phyloP scores from a whole-genome alignment of 257 asterid species.

The Linaria vulgaris region DNA sequence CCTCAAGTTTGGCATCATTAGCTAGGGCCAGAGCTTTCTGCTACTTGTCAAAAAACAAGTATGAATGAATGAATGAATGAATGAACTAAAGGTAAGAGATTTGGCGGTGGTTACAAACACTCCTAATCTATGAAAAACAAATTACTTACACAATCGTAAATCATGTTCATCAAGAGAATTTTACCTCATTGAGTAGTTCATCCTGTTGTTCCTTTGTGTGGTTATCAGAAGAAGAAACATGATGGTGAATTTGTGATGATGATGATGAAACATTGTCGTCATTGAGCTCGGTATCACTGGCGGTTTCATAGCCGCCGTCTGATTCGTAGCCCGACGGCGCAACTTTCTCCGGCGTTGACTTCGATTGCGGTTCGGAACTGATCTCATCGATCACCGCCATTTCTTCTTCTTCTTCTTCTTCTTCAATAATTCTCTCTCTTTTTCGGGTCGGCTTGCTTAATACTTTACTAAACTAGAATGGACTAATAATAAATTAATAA shows the following conservation, averaged over 20 bases:
- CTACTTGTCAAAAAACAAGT: conserved; percentile 47
- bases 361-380: conserved; percentile 31
- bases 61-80: too few relatives aligned
- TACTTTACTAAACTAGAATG: too few relatives aligned
- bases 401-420: not conserved
- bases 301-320: conserved; percentile 96
- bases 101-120: too few relatives aligned
- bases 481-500: too few relatives aligned
- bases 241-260: conserved; percentile 29
- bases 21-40: conserved; percentile 68
- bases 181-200: conserved; percentile 43
- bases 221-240: conserved; percentile 13
- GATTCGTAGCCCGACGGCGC: conserved; percentile 48
- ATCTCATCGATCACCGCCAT: conserved; percentile 22
- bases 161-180: conserved; percentile 2
- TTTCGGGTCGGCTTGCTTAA: too few relatives aligned
- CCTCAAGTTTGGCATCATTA: conserved; percentile 69
- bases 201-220: too few relatives aligned
- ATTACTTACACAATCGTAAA: not conserved
- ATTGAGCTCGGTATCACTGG: conserved; percentile 82
- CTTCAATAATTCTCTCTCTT: not conserved
- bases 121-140: too few relatives aligned
- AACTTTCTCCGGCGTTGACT: conserved; percentile 20
- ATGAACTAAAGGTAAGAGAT: too few relatives aligned
- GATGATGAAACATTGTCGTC: conserved; percentile 39